Evolutionary conservation across 345 rosid genomes (phyloP).

Genomic region (Viola odorata): DNA sequence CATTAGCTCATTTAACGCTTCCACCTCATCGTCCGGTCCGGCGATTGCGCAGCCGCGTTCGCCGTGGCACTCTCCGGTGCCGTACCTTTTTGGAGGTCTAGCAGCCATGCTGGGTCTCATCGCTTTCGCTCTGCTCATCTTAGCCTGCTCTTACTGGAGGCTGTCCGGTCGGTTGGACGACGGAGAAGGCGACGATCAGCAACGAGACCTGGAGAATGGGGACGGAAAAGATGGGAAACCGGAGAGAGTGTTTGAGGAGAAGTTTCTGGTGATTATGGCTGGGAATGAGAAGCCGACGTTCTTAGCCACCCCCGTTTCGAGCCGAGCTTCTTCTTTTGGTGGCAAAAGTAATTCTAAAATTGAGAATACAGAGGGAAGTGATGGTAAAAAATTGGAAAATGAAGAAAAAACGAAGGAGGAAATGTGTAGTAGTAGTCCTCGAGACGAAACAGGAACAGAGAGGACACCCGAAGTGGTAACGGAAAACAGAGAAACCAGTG

Average conservation of each 20-base stretch:
- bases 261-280: conserved; percentile 28
- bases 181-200: neutral
- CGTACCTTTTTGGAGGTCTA: conserved; percentile 87
- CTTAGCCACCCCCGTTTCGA: conserved; percentile 23
- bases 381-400: conserved; percentile 14
- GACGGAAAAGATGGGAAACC: conserved; percentile 8
- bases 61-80: conserved; percentile 97
- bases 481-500: conserved; percentile 23
- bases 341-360: conserved; percentile 20
- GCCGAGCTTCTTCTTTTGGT: conserved; percentile 33
- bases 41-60: conserved; percentile 37
- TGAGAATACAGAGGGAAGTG: conserved; percentile 17
- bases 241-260: conserved; percentile 15
- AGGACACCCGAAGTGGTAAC: conserved; percentile 13
- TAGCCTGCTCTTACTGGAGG: conserved; percentile 95
- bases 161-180: conserved; percentile 42
- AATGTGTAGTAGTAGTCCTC: conserved; percentile 4
- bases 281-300: conserved; percentile 25
- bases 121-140: conserved; percentile 77
- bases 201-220: conserved; percentile 12
- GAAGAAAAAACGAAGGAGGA: conserved; percentile 39
- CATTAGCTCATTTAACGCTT: conserved; percentile 3
- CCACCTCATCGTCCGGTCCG: conserved; percentile 16
- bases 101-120: conserved; percentile 94
- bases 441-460: neutral